These are phyloP conservation scores for Leishmania mexicana DNA, from an alignment of 208 protist species.

Conservation along the genomic window DNA sequence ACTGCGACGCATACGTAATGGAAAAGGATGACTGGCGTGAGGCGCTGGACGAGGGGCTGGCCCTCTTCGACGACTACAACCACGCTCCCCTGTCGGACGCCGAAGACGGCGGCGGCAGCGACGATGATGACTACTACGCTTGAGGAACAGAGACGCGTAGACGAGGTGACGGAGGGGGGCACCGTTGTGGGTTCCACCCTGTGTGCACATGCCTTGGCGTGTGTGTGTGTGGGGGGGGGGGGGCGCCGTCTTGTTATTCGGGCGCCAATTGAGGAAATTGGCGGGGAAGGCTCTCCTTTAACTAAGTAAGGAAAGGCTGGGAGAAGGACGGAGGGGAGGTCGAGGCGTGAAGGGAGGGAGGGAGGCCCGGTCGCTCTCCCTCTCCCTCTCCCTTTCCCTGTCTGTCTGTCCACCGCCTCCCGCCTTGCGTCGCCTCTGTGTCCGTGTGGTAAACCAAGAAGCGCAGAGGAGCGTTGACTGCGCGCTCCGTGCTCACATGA, in stretches of 20 bases:
- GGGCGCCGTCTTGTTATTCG: neutral
- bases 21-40: slow-evolving; percentile 82
- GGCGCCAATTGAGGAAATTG: neutral
- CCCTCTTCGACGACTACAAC: slow-evolving; percentile 78
- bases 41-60: slow-evolving; percentile 55
- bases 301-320: neutral
- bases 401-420: neutral
- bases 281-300: neutral
- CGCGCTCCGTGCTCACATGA: neutral
- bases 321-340: neutral
- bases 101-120: slow-evolving; percentile 25
- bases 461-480: neutral
- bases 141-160: neutral
- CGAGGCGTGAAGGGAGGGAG: neutral
- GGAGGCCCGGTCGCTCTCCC: neutral
- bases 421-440: neutral
- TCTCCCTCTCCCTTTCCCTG: neutral
- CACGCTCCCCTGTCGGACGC: slow-evolving; percentile 49
- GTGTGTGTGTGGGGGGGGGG: neutral
- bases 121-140: slow-evolving; percentile 23
- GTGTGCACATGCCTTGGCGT: neutral
- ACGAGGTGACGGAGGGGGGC: neutral
- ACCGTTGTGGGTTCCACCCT: neutral
- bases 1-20: slow-evolving; percentile 59
- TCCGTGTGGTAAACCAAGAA: neutral